A percentile compares a stretch with the other conserved stretches of the same genome.
phyloP scores from a whole-genome alignment of 2,329 filamentous ascomycete species.

The Pyrenophora teres region DNA sequence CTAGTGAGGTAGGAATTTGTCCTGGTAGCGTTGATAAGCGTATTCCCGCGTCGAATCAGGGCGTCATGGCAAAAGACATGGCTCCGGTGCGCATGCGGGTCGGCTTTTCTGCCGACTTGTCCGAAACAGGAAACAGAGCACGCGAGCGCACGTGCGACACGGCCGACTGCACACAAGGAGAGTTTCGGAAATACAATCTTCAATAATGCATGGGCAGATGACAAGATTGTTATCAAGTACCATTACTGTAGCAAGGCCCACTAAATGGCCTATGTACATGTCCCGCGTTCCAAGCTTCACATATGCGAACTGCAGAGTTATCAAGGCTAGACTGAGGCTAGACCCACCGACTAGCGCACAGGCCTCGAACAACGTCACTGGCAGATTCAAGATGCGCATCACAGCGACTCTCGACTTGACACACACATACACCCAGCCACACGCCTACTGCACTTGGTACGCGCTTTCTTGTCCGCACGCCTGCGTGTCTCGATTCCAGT shows the following conservation, averaged over 20 bases:
- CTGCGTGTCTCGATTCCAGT: constrained; percentile 9
- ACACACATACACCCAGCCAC: too few species aligned
- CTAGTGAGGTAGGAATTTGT: constrained; percentile 1
- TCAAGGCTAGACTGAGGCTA: constrained; percentile 1
- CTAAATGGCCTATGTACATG: neutral
- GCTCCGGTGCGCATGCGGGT: neutral
- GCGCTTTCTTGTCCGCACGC: neutral
- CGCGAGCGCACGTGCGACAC: constrained; percentile 2
- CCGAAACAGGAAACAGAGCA: constrained; percentile 15
- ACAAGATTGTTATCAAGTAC: too few species aligned
- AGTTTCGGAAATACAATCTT: neutral
- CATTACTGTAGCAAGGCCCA: neutral
- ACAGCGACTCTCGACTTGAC: constrained; percentile 2
- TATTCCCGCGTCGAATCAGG: constrained; percentile 5
- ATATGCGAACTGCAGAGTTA: constrained; percentile 10
- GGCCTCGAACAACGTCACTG: constrained; percentile 14
- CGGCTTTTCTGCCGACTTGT: neutral
- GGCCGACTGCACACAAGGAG: too few species aligned
- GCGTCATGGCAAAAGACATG: neutral
- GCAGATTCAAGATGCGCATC: constrained; percentile 2
- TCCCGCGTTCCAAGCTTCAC: neutral
- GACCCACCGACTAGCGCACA: constrained; percentile 3
- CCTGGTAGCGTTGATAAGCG: neutral
- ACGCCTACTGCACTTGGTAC: neutral
- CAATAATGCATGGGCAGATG: too few species aligned